A percentile compares a stretch with the other conserved stretches of the same genome.
phyloP scores from a whole-genome alignment of 192 early-diverging fungal species.

The Gigaspora rosea region DNA sequence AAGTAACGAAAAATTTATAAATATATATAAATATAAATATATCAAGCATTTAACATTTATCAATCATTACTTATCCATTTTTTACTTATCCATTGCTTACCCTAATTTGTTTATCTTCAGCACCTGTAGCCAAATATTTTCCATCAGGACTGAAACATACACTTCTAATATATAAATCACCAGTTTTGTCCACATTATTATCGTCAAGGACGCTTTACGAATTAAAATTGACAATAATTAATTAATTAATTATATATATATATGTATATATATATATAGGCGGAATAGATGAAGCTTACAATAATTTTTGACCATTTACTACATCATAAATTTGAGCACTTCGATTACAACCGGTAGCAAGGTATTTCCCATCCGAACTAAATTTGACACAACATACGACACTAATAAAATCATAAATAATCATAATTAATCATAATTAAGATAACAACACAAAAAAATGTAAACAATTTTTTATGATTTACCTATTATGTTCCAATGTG shows the following conservation, averaged over 20 bases:
- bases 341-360: slow-evolving; percentile 95
- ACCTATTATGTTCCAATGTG: slow-evolving; percentile 55
- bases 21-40: background rate
- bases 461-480: background rate
- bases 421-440: background rate
- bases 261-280: slow-evolving; percentile 28
- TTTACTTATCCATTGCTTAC: slow-evolving; percentile 43
- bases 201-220: slow-evolving; percentile 70
- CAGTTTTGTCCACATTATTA: slow-evolving; percentile 70
- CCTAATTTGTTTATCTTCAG: slow-evolving; percentile 93
- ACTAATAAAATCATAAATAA: slow-evolving; percentile 64
- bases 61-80: no score
- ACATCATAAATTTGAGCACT: slow-evolving; percentile 88
- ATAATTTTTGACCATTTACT: slow-evolving; percentile 69
- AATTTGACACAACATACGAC: slow-evolving; percentile 99
- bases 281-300: slow-evolving; percentile 42
- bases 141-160: slow-evolving; percentile 96
- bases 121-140: slow-evolving; percentile 88
- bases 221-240: background rate
- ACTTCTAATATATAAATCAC: slow-evolving; percentile 94
- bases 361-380: slow-evolving; percentile 85
- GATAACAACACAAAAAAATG: background rate
- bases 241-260: slow-evolving; percentile 17
- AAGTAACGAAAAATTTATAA: background rate
- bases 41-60: no score